Percentiles rank a stretch among this genome's conserved stretches.
Conservation (phyloP, 148 eudicot species). For the Camellia granthamiana region DNA sequence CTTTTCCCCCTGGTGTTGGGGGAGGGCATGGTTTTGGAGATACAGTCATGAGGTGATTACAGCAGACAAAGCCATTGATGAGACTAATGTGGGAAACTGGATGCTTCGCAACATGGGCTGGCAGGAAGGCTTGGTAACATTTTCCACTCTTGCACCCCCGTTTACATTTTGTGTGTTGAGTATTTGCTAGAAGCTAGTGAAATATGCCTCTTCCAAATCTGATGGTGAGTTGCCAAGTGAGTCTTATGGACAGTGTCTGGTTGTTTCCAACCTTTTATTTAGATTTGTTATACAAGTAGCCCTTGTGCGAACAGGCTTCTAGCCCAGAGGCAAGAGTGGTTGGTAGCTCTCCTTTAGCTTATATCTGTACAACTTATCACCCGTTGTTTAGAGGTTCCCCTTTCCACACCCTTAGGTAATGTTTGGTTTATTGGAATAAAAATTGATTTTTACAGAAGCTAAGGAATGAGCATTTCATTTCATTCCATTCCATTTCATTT, state of each 20-base stretch:
- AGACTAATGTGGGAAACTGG: conserved; percentile 93
- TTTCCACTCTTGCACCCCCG: conserved; percentile 28
- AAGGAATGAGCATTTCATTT: no score
- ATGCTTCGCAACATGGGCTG: conserved; percentile 99
- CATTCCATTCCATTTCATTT: no score
- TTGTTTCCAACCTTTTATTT: background rate
- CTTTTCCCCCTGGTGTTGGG: conserved; percentile 98
- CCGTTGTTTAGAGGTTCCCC: no score
- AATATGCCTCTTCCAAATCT: background rate
- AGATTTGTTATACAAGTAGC: background rate
- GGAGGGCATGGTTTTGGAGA: conserved; percentile 68
- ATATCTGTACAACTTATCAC: no score
- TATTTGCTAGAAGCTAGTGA: background rate
- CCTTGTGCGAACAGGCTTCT: background rate
- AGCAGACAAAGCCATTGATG: conserved; percentile 85
- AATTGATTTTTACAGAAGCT: no score
- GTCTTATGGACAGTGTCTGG: background rate
- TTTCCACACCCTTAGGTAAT: no score
- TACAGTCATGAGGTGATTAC: conserved; percentile 73
- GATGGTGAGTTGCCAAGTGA: background rate
- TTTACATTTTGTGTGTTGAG: background rate
- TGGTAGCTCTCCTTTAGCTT: no score
- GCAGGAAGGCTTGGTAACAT: conserved; percentile 97
- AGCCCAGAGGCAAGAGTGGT: no score
- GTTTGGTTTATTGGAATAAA: no score